Conservation (phyloP, 495 filamentous ascomycete species). For the Cercophora newfieldiana region DNA sequence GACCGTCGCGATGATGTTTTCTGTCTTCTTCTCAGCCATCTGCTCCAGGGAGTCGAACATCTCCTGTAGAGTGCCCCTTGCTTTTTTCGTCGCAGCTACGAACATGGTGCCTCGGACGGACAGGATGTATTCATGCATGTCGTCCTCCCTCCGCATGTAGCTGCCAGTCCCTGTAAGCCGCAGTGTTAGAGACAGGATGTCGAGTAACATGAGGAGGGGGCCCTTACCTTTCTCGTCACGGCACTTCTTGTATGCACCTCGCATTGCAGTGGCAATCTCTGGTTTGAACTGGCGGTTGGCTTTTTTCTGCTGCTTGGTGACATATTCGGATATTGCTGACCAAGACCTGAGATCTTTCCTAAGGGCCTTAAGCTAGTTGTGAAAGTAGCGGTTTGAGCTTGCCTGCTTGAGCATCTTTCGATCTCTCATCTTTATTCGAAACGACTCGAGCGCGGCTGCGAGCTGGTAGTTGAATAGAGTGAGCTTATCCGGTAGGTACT, state of each 20-base stretch:
- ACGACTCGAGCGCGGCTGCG: too few species aligned
- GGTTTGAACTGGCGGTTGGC: too few species aligned
- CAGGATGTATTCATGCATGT: slow-evolving; percentile 48
- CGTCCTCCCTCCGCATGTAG: slow-evolving; percentile 50
- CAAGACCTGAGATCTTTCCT: too few species aligned
- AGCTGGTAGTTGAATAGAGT: too few species aligned
- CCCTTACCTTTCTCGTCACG: slow-evolving; percentile 43
- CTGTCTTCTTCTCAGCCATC: not conserved
- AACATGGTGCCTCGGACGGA: slow-evolving; percentile 47
- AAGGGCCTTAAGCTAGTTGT: too few species aligned
- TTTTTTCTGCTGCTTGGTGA: too few species aligned
- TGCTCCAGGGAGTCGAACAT: slow-evolving; percentile 28
- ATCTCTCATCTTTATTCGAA: too few species aligned
- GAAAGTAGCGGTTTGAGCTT: too few species aligned
- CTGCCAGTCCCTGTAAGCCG: slow-evolving; percentile 40
- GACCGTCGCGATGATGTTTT: not conserved
- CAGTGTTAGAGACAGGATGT: not conserved
- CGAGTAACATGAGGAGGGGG: not conserved
- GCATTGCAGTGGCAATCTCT: too few species aligned
- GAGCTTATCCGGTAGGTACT: too few species aligned
- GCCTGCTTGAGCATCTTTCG: too few species aligned
- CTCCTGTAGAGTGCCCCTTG: slow-evolving; percentile 31
- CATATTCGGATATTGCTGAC: too few species aligned
- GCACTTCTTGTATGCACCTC: slow-evolving; percentile 42
- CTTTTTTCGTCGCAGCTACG: slow-evolving; percentile 36